Base-by-base conservation (phyloP, 202 grass and related monocot species). In the Carex sylvatica region DNA sequence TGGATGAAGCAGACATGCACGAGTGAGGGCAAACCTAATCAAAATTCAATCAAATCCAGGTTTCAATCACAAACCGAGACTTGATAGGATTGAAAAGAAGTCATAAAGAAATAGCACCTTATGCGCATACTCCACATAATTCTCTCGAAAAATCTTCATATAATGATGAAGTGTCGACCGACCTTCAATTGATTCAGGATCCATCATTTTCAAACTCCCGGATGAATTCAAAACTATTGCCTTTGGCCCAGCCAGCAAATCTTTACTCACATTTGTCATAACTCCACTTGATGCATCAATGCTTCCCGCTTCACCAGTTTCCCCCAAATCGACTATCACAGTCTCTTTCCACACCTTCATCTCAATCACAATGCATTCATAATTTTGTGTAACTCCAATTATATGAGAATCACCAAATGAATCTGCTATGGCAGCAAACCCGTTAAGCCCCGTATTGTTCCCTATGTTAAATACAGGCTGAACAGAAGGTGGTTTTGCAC, bases 81-180 rank as follows among this genome's bases (percentile, higher is more conserved):
- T 77, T 77, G 26, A 55, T 35, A 77, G 28, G 52, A 58, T 35
- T 28, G 6, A 81, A 63, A 16, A 72, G 13, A 44, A 22, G 65
- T 64, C 18, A 67, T 2, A 51, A 47, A 26, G 73, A 11, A 81
- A 73, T 24, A 81, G 11, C 92, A 95, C 96, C 92, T 98, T 98
- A 73, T 98, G 96, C 18, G 90, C 96, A 26, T 95, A 98, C 87
- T 98, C 91, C 9, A 98, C 96, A 89, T 98, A 95, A 75, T 95
- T 90, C 86, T 98, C 96, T 79, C 88, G 92, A 82, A 98, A 98
- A 90, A 95, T 84, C 80, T 95, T 98, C 65, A 93, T 93, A 79
- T 98, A 95, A 83, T 95, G 96, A 89, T 93, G 92, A 89, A 98
- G 90, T 30, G 89, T 88, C 56, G 91, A 88, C 70, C 94, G 91